Base-by-base conservation (phyloP, 495 filamentous ascomycete species). In the Rostrohypoxylon terebratum region DNA sequence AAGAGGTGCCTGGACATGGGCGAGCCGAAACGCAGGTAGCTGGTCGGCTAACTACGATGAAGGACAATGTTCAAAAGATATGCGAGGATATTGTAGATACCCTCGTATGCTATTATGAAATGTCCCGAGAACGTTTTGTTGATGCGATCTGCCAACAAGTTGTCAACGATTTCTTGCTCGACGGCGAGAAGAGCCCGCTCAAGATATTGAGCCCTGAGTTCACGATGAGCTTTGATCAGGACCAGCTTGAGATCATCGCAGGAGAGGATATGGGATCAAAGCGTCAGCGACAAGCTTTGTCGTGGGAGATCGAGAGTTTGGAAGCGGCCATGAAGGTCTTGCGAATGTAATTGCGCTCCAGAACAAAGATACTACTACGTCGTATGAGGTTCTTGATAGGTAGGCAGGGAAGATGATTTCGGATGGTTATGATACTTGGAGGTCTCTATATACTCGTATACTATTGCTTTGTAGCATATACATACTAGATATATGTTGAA, bases 51-150 rank as follows among this genome's bases (percentile, higher is more conserved):
- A 5, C 6, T 28, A 28, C 28, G 28, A 28, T 28, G 28, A 28
- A 28, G 28, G 28, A 28, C 28, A 28, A 28, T 28, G 28, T 28
- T 5, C 28, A 28, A 28, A 28, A 28, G 28, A 28, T 77, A 1
- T 67, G 83, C 4, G 77, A 82, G 38, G 82, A 87, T 1, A 80
- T 90, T 3, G 87, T 90, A 53, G 84, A 90, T 66, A 84, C 85
- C 16, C 75, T 90, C 10, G 50, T 83, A 45, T 75, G 83, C 1
- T 91, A 91, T 72, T 90, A 91, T 79, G 83, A 85, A 36, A 84
- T 90, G 0, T 82, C 87, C 0, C 75, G 71, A 14, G 84, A 84
- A 51, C 77, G 86, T 7, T 88, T 91, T 54, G 79, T 88, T 1
- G 89, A 90, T 59, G 82, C 75, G 59, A 74, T 90, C 6, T 85